Conservation (phyloP, 2,329 filamentous ascomycete genomes). For the Neoscytalidium dimidiatum region DNA sequence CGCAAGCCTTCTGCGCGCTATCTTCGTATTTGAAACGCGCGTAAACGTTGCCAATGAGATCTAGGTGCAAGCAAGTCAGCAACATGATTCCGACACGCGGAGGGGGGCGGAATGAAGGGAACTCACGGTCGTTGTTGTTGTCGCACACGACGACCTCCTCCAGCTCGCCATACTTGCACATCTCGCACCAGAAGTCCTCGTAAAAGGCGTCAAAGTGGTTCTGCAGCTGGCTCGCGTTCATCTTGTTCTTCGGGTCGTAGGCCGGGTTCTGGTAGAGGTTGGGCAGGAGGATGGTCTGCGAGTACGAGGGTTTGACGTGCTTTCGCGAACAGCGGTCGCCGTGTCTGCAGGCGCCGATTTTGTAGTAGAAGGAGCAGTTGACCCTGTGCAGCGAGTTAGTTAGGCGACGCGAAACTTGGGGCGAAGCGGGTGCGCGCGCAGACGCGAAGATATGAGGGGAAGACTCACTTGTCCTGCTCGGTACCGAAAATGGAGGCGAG, state of each 20-base stretch:
- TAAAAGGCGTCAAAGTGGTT: conserved; percentile 99
- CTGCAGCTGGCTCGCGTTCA: conserved; percentile 94
- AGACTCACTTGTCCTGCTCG: conserved; percentile 78
- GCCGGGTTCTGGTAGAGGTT: conserved; percentile 99
- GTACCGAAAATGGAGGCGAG: conserved; percentile 99
- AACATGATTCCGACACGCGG: too few relatives aligned
- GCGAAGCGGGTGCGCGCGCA: background rate
- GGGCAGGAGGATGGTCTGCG: conserved; percentile 94
- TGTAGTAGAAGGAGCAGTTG: conserved; percentile 99
- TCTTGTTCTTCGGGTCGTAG: conserved; percentile 94
- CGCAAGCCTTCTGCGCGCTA: conserved; percentile 87
- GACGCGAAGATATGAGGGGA: background rate
- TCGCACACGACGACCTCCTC: conserved; percentile 98
- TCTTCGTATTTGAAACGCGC: conserved; percentile 99
- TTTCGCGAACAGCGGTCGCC: conserved; percentile 97
- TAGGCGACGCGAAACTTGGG: background rate
- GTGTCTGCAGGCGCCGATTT: conserved; percentile 98
- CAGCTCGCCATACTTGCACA: conserved; percentile 97
- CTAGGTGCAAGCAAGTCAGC: conserved; percentile 43
- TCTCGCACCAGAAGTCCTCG: conserved; percentile 99
- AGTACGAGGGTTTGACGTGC: conserved; percentile 98
- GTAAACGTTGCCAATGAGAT: conserved; percentile 98
- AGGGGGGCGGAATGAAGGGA: background rate
- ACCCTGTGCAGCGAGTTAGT: conserved; percentile 49
- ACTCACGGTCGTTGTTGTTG: conserved; percentile 95